Evolutionary conservation across 768 basidiomycete genomes (phyloP).

Genomic region (Neoboletus subvelutipes): DNA sequence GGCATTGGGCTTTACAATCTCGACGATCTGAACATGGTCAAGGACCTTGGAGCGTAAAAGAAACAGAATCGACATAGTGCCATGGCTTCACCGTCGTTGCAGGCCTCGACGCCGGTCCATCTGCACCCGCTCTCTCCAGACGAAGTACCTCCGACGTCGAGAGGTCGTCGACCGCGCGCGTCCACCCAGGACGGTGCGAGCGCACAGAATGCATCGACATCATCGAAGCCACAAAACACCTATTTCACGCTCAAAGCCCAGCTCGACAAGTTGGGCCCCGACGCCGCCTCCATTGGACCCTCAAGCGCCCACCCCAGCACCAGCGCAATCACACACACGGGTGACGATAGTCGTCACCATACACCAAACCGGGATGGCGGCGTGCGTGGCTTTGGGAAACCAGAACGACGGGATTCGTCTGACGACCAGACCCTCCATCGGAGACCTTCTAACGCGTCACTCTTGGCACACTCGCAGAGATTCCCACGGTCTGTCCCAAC

Average conservation of each 20-base stretch:
- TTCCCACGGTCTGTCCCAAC: conserved; percentile 30
- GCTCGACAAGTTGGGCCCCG: conserved; percentile 43
- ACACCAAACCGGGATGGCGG: conserved; percentile 49
- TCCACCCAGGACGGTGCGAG: conserved; percentile 31
- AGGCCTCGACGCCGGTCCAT: conserved; percentile 55
- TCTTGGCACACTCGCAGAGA: conserved; percentile 44
- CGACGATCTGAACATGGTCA: conserved; percentile 10
- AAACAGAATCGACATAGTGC: background rate
- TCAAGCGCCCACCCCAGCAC: conserved; percentile 21
- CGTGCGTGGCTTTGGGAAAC: conserved; percentile 55
- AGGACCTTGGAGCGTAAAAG: conserved; percentile 2
- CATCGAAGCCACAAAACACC: conserved; percentile 40
- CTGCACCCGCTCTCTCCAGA: conserved; percentile 72
- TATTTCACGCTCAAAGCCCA: conserved; percentile 67
- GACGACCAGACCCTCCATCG: conserved; percentile 24
- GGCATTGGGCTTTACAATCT: background rate
- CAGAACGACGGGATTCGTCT: conserved; percentile 29
- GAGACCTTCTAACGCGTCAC: conserved; percentile 35
- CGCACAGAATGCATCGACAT: conserved; percentile 9
- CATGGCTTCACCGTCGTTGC: conserved; percentile 30
- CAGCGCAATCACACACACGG: background rate
- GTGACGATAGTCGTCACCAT: background rate
- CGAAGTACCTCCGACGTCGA: conserved; percentile 37
- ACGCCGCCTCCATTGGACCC: conserved; percentile 9
- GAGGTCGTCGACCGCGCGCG: conserved; percentile 50